phyloP scores from a whole-genome alignment of 2,329 filamentous ascomycete genomes.

The Talaromyces sp. region DNA sequence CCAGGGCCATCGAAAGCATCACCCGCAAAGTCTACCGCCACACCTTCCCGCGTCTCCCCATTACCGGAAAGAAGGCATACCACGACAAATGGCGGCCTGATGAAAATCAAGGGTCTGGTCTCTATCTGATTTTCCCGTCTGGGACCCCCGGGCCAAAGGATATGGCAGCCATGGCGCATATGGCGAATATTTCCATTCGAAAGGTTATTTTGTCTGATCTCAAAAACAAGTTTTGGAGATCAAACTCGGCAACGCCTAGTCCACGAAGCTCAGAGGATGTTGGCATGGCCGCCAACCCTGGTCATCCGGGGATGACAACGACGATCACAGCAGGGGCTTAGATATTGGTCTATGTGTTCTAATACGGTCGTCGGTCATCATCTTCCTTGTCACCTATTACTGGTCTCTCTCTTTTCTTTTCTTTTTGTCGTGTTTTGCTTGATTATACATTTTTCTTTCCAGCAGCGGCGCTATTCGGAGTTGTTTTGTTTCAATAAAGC shows the following conservation, averaged over 20 bases:
- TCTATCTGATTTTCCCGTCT: constrained; percentile 34
- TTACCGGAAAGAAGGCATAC: constrained; percentile 36
- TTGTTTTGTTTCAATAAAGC: background rate
- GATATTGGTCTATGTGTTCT: background rate
- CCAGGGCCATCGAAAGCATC: constrained; percentile 20
- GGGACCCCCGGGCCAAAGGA: constrained; percentile 26
- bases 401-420: background rate
- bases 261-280: background rate
- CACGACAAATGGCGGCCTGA: constrained; percentile 37
- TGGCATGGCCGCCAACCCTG: background rate
- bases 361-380: background rate
- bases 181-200: constrained; percentile 35
- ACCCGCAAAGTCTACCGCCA: constrained; percentile 26
- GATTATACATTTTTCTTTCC: background rate
- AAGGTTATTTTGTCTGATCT: background rate
- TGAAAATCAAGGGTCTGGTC: constrained; percentile 21
- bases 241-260: background rate
- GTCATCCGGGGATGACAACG: background rate
- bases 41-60: constrained; percentile 28
- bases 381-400: background rate
- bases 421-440: background rate
- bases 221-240: background rate
- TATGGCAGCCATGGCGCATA: constrained; percentile 31
- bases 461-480: background rate
- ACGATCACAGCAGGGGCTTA: background rate